Base-by-base conservation (phyloP, 495 filamentous ascomycete genomes). In the Tirmania nivea region DNA sequence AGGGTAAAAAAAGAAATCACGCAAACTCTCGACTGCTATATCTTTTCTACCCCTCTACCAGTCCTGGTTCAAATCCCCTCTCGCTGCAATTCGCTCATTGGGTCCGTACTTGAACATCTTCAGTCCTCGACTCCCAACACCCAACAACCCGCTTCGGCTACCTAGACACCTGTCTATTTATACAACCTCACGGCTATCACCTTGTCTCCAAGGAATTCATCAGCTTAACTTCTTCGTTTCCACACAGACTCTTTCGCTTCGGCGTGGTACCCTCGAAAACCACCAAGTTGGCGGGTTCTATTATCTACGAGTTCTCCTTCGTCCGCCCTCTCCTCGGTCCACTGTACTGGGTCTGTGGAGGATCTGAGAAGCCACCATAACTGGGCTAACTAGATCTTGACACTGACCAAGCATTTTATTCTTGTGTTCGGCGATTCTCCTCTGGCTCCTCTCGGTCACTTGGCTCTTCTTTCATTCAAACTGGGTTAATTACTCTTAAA, bases 361-460 rank as follows among this genome's bases (percentile, higher is more conserved):
- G 83, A 75, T 83, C 88, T 73, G 90, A 86, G 74, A 88, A 90
- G 75, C 90, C 90, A 65, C 90, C 90, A 74, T 97, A 96, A 95
- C 70, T 88, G 70, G 74, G 64, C 70, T 71, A 74, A 61, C 51
- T 58, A 53, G 52, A 51, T 19, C 48, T 57, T 35, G 21, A 47
- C 48, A 19, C 48, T 50, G 11, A 19, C 4, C 42, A 47, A 47
- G 14, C 14, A 47, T 19, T 5, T 19, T 47, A 47, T 4, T 47
- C 58, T 54, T 48, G 54, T 60, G 52, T 53, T 51, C 35, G 34
- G 25, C 25, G 25, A 31, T 31, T 7, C 25, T 31, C 25, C 39
- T 36, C 45, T 53, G 35, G 45, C n/a, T 57, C 56, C 55, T 25
- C 48, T 63, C 35, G 56, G 60, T 64, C 60, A 51, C 54, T 52